Conservation (phyloP, 306 rosid genomes). For the Alnus rubra region DNA sequence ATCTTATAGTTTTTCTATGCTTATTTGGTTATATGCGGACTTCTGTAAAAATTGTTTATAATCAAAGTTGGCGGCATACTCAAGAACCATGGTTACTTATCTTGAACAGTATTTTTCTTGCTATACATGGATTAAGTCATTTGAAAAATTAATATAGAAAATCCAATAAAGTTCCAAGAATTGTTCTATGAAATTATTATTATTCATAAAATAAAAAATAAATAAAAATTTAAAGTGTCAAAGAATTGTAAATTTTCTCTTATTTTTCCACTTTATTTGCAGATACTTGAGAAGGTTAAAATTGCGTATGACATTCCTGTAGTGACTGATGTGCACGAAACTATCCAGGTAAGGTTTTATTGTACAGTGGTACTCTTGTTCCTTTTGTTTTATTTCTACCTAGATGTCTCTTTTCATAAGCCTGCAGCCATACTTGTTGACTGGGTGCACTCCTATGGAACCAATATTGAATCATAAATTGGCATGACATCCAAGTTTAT, state of each 20-base stretch:
- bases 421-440: background rate
- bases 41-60: background rate
- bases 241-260: background rate
- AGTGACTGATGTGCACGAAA: conserved; percentile 90
- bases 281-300: conserved; percentile 96
- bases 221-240: background rate
- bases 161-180: background rate
- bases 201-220: too few relatives aligned
- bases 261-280: conserved; percentile 20
- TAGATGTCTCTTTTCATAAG: background rate
- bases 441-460: background rate
- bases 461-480: background rate
- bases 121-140: background rate
- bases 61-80: background rate
- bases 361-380: background rate
- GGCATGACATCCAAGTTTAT: background rate
- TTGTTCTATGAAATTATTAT: background rate
- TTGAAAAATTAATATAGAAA: background rate
- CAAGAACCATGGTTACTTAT: background rate
- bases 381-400: background rate
- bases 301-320: conserved; percentile 81
- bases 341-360: conserved; percentile 56
- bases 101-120: background rate
- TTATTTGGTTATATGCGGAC: background rate
- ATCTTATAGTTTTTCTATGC: background rate